Conservation (phyloP, 176 grass and related monocot species). For the Bolboschoenus planiculmis region DNA sequence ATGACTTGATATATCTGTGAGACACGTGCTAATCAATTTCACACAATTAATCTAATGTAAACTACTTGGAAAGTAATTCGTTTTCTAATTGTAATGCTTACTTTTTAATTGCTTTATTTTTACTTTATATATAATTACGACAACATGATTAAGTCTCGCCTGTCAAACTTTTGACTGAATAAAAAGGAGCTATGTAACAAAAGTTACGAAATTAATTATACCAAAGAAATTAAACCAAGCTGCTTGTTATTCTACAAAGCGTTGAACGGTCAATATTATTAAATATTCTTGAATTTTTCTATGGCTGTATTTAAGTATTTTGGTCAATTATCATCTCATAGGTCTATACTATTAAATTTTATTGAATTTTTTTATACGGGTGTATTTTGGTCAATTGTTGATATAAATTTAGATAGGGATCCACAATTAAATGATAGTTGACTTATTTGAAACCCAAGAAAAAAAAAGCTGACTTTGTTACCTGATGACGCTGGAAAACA, state of each 20-base stretch:
- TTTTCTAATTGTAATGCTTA: background rate
- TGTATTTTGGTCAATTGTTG: constrained; percentile 1
- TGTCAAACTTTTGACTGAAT: background rate
- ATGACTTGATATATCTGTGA: background rate
- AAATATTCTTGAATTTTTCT: background rate
- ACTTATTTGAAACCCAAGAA: background rate
- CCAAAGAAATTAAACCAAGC: background rate
- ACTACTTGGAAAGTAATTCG: background rate
- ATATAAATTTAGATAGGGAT: background rate
- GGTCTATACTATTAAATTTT: background rate
- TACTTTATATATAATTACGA: background rate
- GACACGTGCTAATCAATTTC: background rate
- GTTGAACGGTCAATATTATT: background rate
- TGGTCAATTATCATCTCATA: background rate
- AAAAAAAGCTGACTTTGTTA: background rate
- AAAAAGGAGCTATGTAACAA: background rate
- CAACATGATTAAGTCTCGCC: background rate
- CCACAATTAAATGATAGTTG: constrained; percentile 1
- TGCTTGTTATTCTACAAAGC: background rate
- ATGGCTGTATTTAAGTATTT: background rate
- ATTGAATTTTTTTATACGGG: background rate
- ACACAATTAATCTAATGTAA: background rate
- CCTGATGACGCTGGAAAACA: background rate
- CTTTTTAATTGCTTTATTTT: background rate
- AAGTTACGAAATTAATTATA: background rate